These are phyloP conservation scores for Colletotrichum sp. DNA, from an alignment of 2,329 filamentous ascomycete genomes.

Conservation along the genomic window DNA sequence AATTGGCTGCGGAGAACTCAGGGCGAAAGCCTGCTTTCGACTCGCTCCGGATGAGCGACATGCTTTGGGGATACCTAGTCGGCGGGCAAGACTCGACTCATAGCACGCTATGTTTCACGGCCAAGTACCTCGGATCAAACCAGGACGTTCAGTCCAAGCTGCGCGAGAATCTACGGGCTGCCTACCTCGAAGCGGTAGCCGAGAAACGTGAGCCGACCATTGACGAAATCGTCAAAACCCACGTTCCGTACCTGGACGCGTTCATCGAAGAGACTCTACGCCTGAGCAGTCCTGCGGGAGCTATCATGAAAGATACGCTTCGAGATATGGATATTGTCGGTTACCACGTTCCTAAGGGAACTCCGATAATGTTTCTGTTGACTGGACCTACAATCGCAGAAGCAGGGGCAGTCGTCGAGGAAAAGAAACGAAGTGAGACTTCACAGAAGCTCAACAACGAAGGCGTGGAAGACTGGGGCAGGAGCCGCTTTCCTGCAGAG, in stretches of 20 bases:
- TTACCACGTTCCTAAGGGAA: not conserved
- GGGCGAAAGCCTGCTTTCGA: not conserved
- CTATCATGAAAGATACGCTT: not conserved
- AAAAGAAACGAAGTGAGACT: not conserved
- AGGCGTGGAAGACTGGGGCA: not conserved
- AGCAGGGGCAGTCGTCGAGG: not conserved
- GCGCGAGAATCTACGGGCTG: not conserved
- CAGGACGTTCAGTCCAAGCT: not conserved
- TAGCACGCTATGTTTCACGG: constrained; percentile 26
- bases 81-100: constrained; percentile 30
- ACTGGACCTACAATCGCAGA: not conserved
- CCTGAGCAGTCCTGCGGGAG: not conserved
- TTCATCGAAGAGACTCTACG: constrained; percentile 36
- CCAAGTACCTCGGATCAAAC: constrained; percentile 29
- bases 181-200: not conserved
- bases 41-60: not conserved
- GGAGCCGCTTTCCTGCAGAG: not conserved
- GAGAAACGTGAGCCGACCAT: not conserved
- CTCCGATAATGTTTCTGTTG: not conserved
- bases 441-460: not conserved
- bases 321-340: not conserved
- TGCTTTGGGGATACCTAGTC: constrained; percentile 25
- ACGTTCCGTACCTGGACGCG: not conserved
- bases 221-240: not conserved
- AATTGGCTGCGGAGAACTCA: not conserved